These are phyloP conservation scores for Dissophora globulifera DNA, from an alignment of 192 early-diverging fungal species.

Conservation along the genomic window DNA sequence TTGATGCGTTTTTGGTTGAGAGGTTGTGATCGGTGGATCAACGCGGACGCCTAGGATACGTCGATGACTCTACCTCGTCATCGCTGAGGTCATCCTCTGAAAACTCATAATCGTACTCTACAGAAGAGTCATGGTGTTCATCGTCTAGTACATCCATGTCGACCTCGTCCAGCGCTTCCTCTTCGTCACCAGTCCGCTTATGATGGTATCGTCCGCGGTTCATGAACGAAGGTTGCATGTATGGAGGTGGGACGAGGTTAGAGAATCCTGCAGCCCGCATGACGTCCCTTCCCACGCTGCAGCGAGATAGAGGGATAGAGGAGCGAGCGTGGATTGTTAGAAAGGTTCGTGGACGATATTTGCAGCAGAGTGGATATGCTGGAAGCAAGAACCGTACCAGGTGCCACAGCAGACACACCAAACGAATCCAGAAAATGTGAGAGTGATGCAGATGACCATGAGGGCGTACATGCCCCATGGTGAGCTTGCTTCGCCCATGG, in stretches of 20 bases:
- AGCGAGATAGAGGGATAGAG: background rate
- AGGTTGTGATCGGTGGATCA: background rate
- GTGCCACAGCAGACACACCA: constrained; percentile 55
- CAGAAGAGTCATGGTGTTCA: constrained; percentile 48
- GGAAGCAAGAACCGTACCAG: constrained; percentile 8
- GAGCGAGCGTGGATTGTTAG: background rate
- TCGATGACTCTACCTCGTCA: constrained; percentile 15
- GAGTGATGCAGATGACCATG: constrained; percentile 29
- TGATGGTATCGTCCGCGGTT: constrained; percentile 27
- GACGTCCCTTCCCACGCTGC: constrained; percentile 43
- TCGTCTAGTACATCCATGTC: constrained; percentile 50
- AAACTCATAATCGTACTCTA: constrained; percentile 51
- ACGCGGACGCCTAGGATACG: constrained; percentile 16
- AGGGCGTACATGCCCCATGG: constrained; percentile 47
- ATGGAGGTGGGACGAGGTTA: constrained; percentile 38
- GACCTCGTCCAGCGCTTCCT: constrained; percentile 39
- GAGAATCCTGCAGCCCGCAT: constrained; percentile 49
- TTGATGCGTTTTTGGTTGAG: background rate
- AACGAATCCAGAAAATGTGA: constrained; percentile 33
- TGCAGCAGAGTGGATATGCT: too few species aligned
- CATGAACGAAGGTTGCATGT: constrained; percentile 51
- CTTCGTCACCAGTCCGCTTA: constrained; percentile 34
- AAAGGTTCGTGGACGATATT: too few species aligned
- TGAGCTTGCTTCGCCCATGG: constrained; percentile 19
- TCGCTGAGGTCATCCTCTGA: constrained; percentile 44